Base-by-base conservation (phyloP, 805 yeast genomes). In the Barnettozyma sp. region DNA sequence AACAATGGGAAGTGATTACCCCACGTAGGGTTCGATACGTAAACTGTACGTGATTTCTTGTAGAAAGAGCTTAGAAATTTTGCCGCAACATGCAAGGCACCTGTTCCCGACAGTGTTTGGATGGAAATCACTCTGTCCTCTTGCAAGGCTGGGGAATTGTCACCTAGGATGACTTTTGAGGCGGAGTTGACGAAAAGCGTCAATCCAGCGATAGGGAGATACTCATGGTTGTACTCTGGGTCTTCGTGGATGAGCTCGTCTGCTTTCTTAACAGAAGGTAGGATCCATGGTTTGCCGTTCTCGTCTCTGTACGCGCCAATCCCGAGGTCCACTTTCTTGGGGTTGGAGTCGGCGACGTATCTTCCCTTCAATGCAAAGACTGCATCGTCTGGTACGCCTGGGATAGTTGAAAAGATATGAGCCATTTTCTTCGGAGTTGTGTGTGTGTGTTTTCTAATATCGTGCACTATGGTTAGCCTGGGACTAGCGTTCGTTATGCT, bases 1-100 rank as follows among this genome's bases (percentile, higher is more conserved):
- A 88, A 92, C 47, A 90, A 83, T 57, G 80, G 87, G 57, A 71
- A 69, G 65, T 90, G 98, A 67, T 92, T 92, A 35, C 92, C 95
- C 98, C 98, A 90, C n/a, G 97, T 87, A 46, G 98, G 98, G 40
- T 71, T 65, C 11, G 95, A 82, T 34, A 88, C 55, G 59, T 85
- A 86, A 33, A 88, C 68, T 18, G 67, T 61, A 40, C 64, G 50
- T 57, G 66, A 35, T 56, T 63, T 48, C 1, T 44, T 44, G 41
- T 62, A 49, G 40, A 63, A 59, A 25, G 50, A 49, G n/a, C 54
- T 40, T 30, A 64, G 36, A 37, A 65, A 62, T 42, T 56, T 63
- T n/a, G 86, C 95, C 21, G 88, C 92, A 49, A 88, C 63, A 52
- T 88, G 97, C 52, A 88, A 66, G 4, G 97, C 95, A 29, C 95